Conservation (phyloP, 2,329 filamentous ascomycete species). For the Dactylellina haptotyla region DNA sequence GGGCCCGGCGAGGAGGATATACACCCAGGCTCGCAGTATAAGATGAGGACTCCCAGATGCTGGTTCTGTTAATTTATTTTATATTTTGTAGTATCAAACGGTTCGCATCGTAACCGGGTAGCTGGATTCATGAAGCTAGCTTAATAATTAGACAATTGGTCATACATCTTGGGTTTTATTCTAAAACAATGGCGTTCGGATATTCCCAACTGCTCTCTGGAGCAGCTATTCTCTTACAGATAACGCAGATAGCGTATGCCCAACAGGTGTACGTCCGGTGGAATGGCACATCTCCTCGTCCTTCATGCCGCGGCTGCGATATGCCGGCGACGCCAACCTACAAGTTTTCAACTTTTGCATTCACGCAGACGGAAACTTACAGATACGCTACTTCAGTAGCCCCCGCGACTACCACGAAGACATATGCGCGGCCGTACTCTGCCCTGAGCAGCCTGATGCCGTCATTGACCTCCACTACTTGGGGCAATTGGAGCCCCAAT, state of each 20-base stretch:
- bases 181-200: background rate
- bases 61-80: too few species aligned
- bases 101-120: background rate
- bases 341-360: constrained; percentile 18
- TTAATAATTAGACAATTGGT: background rate
- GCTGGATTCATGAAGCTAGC: too few species aligned
- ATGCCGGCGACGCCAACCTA: constrained; percentile 19
- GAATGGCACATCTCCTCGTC: constrained; percentile 16
- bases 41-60: too few species aligned
- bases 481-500: constrained; percentile 23
- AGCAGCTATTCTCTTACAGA: background rate
- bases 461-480: constrained; percentile 18
- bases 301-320: constrained; percentile 5
- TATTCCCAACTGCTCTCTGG: background rate
- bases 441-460: constrained; percentile 9
- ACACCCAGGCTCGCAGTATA: background rate
- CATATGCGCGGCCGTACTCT: constrained; percentile 16
- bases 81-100: too few species aligned
- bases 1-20: background rate
- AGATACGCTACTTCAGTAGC: constrained; percentile 24
- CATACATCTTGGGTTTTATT: background rate
- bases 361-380: constrained; percentile 27
- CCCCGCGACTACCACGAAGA: constrained; percentile 2
- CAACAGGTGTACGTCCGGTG: constrained; percentile 20
- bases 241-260: background rate